Conservation (phyloP, 164 flowering plant species). For the grape (Vitis vinifera) region DNA sequence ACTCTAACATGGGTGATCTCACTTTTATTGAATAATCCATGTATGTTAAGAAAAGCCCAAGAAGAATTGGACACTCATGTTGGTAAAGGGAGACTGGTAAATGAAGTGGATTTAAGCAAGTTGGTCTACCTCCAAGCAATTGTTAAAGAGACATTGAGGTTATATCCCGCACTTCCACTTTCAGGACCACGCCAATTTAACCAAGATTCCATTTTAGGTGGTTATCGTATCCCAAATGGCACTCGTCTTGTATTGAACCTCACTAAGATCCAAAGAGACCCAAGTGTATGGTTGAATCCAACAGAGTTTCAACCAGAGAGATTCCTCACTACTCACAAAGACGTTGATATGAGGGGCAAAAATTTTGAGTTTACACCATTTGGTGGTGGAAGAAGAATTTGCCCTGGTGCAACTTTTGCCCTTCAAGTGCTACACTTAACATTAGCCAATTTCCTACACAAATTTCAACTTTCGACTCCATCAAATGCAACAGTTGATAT, state of each 20-base stretch:
- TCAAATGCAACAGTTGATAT: too few relatives aligned
- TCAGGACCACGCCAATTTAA: slow-evolving; percentile 3
- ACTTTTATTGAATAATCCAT: slow-evolving; percentile 28
- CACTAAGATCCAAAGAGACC: slow-evolving; percentile 27
- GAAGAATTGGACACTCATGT: slow-evolving; percentile 25
- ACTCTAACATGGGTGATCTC: slow-evolving; percentile 30
- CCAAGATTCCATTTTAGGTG: slow-evolving; percentile 22
- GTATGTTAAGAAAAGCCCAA: slow-evolving; percentile 20
- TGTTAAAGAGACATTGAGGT: slow-evolving; percentile 32
- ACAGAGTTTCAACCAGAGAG: slow-evolving; percentile 27
- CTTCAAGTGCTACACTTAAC: neutral
- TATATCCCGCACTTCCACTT: slow-evolving; percentile 30
- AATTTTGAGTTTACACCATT: slow-evolving; percentile 31
- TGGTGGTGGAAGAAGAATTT: slow-evolving; percentile 28
- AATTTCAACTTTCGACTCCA: neutral
- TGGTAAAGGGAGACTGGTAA: slow-evolving; percentile 21
- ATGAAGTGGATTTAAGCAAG: slow-evolving; percentile 25
- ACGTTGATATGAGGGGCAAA: slow-evolving; percentile 22
- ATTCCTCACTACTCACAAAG: slow-evolving; percentile 18
- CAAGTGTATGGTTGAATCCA: slow-evolving; percentile 24
- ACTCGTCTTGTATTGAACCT: slow-evolving; percentile 24
- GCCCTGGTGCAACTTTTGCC: slow-evolving; percentile 24
- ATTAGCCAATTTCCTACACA: slow-evolving; percentile 9
- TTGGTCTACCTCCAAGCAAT: slow-evolving; percentile 31
- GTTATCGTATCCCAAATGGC: slow-evolving; percentile 23